Percentiles rank a stretch among this genome's conserved stretches.
Conservation (phyloP, 148 eudicot genomes). For the Persicaria tinctoria region DNA sequence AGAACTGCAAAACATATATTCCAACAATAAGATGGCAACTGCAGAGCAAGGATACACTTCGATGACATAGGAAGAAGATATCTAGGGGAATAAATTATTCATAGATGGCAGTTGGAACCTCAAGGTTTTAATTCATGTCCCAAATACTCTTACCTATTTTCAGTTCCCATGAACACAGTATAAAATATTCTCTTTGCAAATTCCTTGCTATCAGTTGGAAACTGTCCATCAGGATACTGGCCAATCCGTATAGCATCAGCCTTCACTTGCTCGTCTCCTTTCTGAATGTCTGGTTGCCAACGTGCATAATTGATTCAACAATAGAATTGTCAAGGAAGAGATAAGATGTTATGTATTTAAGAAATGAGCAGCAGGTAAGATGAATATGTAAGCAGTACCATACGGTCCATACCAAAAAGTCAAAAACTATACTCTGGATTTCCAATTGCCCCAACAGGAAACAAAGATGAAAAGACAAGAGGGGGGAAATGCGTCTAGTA, state of each 20-base stretch:
- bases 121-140: background rate
- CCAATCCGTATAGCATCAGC: constrained; percentile 91
- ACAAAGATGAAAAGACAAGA: background rate
- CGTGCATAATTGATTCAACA: background rate
- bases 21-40: background rate
- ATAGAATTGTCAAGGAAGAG: background rate
- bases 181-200: constrained; percentile 90
- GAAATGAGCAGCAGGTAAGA: background rate
- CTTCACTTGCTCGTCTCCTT: constrained; percentile 84
- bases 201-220: constrained; percentile 82
- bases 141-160: constrained; percentile 57
- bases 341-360: background rate
- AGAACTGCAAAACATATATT: constrained; percentile 43
- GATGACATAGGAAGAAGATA: background rate
- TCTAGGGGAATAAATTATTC: background rate
- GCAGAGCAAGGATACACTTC: background rate
- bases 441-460: background rate
- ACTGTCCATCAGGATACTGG: constrained; percentile 73
- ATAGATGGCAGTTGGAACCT: background rate
- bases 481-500: background rate
- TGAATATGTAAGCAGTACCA: background rate
- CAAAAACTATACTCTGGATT: background rate
- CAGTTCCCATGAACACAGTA: constrained; percentile 92
- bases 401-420: background rate
- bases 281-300: constrained; percentile 49